Base-by-base conservation (phyloP, 139 green algal species). In the Parachlorella kessleri region DNA sequence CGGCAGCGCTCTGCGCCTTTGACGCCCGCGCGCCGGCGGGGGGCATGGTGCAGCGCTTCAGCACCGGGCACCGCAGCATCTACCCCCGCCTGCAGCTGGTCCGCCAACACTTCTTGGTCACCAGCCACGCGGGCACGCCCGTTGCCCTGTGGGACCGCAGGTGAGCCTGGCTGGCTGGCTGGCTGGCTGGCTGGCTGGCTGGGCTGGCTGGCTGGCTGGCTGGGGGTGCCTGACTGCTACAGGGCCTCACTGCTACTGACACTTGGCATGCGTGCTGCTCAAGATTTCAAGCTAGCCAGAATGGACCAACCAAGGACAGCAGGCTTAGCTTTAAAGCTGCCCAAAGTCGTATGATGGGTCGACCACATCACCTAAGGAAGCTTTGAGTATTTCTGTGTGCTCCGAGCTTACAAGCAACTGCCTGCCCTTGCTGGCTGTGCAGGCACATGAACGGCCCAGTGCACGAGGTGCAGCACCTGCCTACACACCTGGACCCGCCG, bases 71-170 rank as follows among this genome's bases (percentile, higher is more conserved):
- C 78, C 76, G 86, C 72, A 84, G 76, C 75, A 55, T 87, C 10
- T 87, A 83, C 81, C 86, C 86, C 0, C 80, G 66, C 7, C 30
- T 90, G 54, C 63, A 66, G 6, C 24, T 40, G 2, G 70, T 75
- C 14, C 64, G 83, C 2, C 67, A 84, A n/a, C 77, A 85, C 73
- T 90, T 55, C 42, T 55, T 89, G 30, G 73, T 89, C 39, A 87
- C 79, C 9, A 86, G 78, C 74, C 86, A 90, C 21, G 83, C 83
- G 0, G 78, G 77, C 40, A 67, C 59, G 3, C 66, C 85, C 9
- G 41, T 89, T 63, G 70, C 64, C 6, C 67, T 83, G 40, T 82
- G 83, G 78, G 85, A 89, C 74, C 72, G 80, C 33, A 73, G 84
- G 30, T 84, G 73, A 64, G 66, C 0, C 32, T 72, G 28, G 70